Conservation (phyloP, 257 asterid species). For the Echites panduratus region DNA sequence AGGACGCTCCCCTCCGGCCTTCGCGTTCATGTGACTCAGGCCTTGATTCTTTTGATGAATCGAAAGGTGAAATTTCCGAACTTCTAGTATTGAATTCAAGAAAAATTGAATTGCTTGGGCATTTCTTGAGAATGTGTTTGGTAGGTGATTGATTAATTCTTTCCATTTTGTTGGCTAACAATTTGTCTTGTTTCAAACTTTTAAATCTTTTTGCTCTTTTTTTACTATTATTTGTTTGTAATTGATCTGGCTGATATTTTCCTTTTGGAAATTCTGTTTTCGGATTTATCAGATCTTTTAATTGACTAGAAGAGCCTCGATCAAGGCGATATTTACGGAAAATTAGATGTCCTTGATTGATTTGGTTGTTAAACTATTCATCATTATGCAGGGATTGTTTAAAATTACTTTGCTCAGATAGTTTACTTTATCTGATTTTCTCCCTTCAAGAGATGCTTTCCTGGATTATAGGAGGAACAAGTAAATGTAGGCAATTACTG, state of each 20-base stretch:
- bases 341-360: not conserved
- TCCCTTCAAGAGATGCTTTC: not conserved
- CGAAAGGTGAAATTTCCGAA: constrained; percentile 39
- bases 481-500: not conserved
- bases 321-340: not conserved
- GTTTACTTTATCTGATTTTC: not conserved
- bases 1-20: constrained; percentile 58
- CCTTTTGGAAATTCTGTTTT: not conserved
- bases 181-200: constrained; percentile 5
- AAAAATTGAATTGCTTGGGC: not conserved
- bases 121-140: not conserved
- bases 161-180: not conserved
- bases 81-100: not conserved
- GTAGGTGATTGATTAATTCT: not conserved
- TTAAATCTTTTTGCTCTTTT: not conserved
- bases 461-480: not conserved
- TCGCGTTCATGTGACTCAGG: constrained; percentile 61
- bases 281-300: not conserved
- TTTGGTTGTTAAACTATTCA: not conserved
- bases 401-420: not conserved
- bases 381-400: not conserved
- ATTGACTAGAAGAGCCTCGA: not conserved
- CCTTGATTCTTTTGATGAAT: constrained; percentile 67
- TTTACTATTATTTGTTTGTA: not conserved
- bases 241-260: not conserved